Base-by-base conservation (phyloP, 1,139 yeast genomes). In the Debaryomyces singareniensis region DNA sequence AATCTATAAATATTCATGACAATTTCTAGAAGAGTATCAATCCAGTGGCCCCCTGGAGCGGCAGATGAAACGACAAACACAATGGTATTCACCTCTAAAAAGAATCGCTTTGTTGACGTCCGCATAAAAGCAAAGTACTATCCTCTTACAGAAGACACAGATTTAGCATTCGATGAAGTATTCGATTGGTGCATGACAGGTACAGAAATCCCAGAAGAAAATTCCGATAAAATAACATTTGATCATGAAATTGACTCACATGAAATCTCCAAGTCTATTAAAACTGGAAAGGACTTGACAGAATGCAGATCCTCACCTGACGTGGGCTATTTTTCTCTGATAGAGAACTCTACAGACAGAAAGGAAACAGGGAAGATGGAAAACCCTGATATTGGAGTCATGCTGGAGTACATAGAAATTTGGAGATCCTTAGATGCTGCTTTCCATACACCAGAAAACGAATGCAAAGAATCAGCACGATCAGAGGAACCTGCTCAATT, bases 341-440 rank as follows among this genome's bases (percentile, higher is more conserved):
- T 68, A 25, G 58, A 48, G 7, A 58, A 55, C 15, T 64, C 69
- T 6, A 60, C 62, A 11, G 69, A 63, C 34, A 55, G 79, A 26
- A 57, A 57, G 29, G 84, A 77, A 43, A 59, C 65, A 0, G 84
- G 84, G 0, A 38, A 41, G 3, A 75, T 77, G 82, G 40, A 44
- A 13, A 71, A 75, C 40, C 63, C 71, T 1, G 64, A 39, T 3
- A 61, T 76, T 0, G 71, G 71, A 0, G 40, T 45, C n/a, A 42
- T 49, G 4, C 68, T 67, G 34, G 57, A 57, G 5, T 77, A 75
- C 40, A 55, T 67, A 20, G 84, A 77, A 48, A 57, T 72, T 14
- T 77, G 84, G 84, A 50, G 77, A 40, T 61, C 71, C 5, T 44
- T 76, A 20, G 70, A 72, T 43, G 66, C 76, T 1, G 29, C 39